Conservation (phyloP, 768 basidiomycete genomes). For the Hericium coralloides region DNA sequence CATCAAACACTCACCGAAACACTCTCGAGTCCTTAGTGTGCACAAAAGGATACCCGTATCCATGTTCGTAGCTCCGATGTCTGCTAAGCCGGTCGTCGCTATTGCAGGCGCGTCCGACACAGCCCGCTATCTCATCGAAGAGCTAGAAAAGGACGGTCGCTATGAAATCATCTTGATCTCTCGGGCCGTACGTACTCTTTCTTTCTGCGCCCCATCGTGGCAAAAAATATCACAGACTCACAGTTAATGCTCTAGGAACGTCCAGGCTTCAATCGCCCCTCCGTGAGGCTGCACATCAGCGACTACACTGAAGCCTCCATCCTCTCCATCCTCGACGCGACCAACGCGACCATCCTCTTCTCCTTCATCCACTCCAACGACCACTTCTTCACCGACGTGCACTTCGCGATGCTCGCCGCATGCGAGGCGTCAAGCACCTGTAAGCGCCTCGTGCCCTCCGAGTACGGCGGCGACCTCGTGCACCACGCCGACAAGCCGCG, state of each 20-base stretch:
- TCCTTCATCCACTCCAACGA: neutral
- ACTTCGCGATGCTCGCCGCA: neutral
- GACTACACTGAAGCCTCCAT: neutral
- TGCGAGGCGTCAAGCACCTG: neutral
- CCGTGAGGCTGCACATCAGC: neutral
- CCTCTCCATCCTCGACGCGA: neutral
- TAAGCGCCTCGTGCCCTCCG: neutral
- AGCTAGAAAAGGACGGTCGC: neutral
- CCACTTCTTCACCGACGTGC: neutral
- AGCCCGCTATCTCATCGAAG: neutral
- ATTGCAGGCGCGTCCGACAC: neutral
- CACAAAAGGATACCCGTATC: too few relatives aligned
- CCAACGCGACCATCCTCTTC: neutral
- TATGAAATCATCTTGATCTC: neutral
- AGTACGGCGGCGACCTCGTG: neutral
- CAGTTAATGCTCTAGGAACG: neutral
- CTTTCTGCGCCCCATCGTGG: neutral
- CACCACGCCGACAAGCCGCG: neutral
- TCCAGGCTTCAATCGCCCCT: neutral
- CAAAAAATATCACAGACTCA: neutral
- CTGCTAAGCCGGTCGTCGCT: neutral
- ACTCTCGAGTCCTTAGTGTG: too few relatives aligned
- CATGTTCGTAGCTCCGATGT: neutral
- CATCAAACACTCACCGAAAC: too few relatives aligned
- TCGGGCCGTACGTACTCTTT: neutral